A percentile compares a stretch with the other conserved stretches of the same genome.
Conservation (phyloP, 2,329 filamentous ascomycete genomes). For the Pseudogymnoascus sp. region DNA sequence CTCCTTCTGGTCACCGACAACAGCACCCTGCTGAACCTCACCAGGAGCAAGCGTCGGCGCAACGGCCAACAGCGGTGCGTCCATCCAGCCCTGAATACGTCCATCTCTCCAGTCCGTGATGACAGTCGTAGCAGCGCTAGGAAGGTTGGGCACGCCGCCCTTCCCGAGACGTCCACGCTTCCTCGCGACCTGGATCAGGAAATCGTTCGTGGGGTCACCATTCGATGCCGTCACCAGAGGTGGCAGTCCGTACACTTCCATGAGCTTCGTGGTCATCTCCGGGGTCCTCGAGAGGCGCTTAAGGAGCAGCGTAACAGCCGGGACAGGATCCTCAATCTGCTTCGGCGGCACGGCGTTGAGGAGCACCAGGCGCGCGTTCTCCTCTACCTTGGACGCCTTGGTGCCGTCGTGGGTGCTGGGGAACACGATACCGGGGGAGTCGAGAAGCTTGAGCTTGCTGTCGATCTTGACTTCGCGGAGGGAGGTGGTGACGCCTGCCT, state of each 20-base stretch:
- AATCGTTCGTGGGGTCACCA: conserved; percentile 77
- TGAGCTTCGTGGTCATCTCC: conserved; percentile 68
- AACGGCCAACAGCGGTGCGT: conserved; percentile 60
- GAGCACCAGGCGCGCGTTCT: conserved; percentile 76
- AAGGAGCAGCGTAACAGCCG: conserved; percentile 77
- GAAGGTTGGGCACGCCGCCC: conserved; percentile 82
- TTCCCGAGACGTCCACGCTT: conserved; percentile 84
- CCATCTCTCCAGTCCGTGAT: conserved; percentile 96
- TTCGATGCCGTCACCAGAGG: conserved; percentile 57
- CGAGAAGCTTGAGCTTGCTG: conserved; percentile 85
- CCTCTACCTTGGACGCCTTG: conserved; percentile 52
- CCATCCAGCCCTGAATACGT: conserved; percentile 85
- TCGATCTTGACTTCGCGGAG: conserved; percentile 89
- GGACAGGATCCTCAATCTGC: conserved; percentile 86
- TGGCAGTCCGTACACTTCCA: conserved; percentile 75
- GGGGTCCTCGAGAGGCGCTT: conserved; percentile 66
- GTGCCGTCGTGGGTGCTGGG: conserved; percentile 53
- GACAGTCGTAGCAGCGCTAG: conserved; percentile 81
- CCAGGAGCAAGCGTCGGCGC: conserved; percentile 29
- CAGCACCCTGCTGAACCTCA: conserved; percentile 35
- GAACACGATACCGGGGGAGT: conserved; percentile 93
- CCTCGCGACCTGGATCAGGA: conserved; percentile 87
- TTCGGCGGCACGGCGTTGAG: conserved; percentile 89
- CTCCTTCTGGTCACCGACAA: conserved; percentile 62
- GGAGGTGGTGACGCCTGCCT: conserved; percentile 84